phyloP scores from a whole-genome alignment of 495 filamentous ascomycete species.

The Penicillium coffeae region DNA sequence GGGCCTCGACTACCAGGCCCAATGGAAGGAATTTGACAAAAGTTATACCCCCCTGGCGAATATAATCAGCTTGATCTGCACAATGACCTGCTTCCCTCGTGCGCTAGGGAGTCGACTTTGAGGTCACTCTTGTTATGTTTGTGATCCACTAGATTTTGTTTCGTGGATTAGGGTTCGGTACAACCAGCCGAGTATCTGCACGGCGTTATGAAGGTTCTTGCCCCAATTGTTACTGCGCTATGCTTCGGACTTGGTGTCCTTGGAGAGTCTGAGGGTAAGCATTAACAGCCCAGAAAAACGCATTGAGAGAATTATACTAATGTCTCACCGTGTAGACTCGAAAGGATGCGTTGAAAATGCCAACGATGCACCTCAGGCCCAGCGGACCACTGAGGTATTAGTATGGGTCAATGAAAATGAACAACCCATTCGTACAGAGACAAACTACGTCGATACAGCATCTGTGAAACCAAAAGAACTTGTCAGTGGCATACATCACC shows the following conservation, averaged over 20 bases:
- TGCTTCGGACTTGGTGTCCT: slow-evolving; percentile 12
- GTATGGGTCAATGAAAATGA: slow-evolving; percentile 65
- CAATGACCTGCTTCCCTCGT: slow-evolving; percentile 5
- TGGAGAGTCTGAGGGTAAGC: slow-evolving; percentile 15
- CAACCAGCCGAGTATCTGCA: not conserved
- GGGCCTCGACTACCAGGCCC: not conserved
- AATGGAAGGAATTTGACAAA: not conserved
- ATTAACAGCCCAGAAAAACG: not conserved
- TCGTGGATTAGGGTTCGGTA: slow-evolving; percentile 1
- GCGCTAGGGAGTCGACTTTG: slow-evolving; percentile 7
- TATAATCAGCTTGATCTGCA: slow-evolving; percentile 27
- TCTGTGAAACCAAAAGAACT: slow-evolving; percentile 2
- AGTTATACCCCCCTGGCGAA: not conserved
- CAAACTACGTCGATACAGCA: slow-evolving; percentile 4
- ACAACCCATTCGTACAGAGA: slow-evolving; percentile 38
- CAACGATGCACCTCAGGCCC: slow-evolving; percentile 6
- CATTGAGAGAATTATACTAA: not conserved
- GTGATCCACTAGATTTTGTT: slow-evolving; percentile 12
- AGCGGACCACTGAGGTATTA: slow-evolving; percentile 47
- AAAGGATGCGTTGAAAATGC: not conserved
- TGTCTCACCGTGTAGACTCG: not conserved
- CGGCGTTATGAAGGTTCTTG: slow-evolving; percentile 20
- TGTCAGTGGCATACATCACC: slow-evolving; percentile 12
- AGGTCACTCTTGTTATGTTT: slow-evolving; percentile 12
- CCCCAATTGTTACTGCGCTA: slow-evolving; percentile 11